These are phyloP conservation scores for Parastagonospora avenae DNA, from an alignment of 2,329 filamentous ascomycete genomes.

Conservation along the genomic window DNA sequence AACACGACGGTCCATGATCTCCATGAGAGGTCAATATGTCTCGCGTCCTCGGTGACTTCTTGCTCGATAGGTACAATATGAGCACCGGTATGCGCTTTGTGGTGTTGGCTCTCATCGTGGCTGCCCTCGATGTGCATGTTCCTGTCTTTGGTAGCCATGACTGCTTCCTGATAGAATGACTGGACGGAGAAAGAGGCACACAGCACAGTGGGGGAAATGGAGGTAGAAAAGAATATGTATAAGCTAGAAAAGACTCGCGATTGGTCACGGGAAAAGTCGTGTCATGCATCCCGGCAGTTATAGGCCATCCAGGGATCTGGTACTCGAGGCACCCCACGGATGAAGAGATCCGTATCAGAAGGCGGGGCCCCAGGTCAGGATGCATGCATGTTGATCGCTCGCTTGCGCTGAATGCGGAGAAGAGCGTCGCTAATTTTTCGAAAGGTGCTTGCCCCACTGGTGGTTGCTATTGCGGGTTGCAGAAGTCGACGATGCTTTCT, in stretches of 20 bases:
- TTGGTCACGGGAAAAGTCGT: background rate
- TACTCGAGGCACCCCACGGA: background rate
- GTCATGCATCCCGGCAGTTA: constrained; percentile 20
- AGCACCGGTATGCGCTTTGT: constrained; percentile 8
- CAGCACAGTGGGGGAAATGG: background rate
- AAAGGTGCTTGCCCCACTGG: too few relatives aligned
- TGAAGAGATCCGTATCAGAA: constrained; percentile 9
- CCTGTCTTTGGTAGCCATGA: constrained; percentile 27
- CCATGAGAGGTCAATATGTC: constrained; percentile 59
- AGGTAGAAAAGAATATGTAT: background rate
- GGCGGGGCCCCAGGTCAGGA: constrained; percentile 18
- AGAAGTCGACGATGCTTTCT: too few relatives aligned
- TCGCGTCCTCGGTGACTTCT: constrained; percentile 32
- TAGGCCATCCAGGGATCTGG: background rate
- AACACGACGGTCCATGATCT: constrained; percentile 60
- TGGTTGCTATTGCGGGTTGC: too few relatives aligned
- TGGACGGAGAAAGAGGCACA: background rate
- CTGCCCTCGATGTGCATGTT: constrained; percentile 17
- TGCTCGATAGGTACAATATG: constrained; percentile 35
- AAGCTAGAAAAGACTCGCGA: background rate
- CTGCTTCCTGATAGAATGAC: background rate
- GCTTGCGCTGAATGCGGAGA: background rate
- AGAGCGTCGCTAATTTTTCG: background rate
- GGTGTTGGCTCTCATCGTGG: constrained; percentile 2
- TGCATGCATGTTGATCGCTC: background rate